Evolutionary conservation across 208 protist genomes (phyloP), one percentile per base, ranked within the genome.

Genomic region (Ichthyophonus hoferi): DNA sequence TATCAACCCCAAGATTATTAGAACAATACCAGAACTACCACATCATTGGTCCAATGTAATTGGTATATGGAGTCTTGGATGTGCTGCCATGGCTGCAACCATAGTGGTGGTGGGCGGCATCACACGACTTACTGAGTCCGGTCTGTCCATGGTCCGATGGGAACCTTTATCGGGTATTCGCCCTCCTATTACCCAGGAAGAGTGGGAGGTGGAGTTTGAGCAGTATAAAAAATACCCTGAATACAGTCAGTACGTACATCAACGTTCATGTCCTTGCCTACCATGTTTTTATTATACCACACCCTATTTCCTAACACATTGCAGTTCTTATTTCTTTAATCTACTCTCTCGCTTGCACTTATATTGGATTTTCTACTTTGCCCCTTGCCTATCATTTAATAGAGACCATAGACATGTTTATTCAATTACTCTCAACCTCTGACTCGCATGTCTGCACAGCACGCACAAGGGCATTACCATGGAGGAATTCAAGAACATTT

Each of bases 151-250:
- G 96, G 39, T 97, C 39, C 93, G 96, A 78, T 98, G 97, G 97
- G 96, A 97, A 83, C 96, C 96, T 2, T 92, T 98, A 40, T 94
- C 93, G 31, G 97, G 96, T 12, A 92, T 97, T 14, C 87, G 95
- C 17, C 96, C 96, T 37, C 97, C 97, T 38, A 33, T 96, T 1
- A 97, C 94, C 33, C 86, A 96, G 33, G 89, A 50, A 40, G 96
- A 98, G 89, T 98, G 97, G 97, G 96, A 97, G 78, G 93, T 83
- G 3, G 96, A 98, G 93, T 99, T 98, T 93, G 93, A 94, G 82
- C 96, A 97, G 91, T 99, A 98, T 93, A 95, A 98, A 90, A 92
- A 96, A 89, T 98, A 94, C 87, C 97, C 97, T 1, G 96, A 99
- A 93, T 98, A 96, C 92, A 93, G 97, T 90, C 95, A 97, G 94